Evolutionary conservation across 2,329 filamentous ascomycete species (phyloP), one percentile per base, ranked within the genome.

Genomic region (Capronia coronata): DNA sequence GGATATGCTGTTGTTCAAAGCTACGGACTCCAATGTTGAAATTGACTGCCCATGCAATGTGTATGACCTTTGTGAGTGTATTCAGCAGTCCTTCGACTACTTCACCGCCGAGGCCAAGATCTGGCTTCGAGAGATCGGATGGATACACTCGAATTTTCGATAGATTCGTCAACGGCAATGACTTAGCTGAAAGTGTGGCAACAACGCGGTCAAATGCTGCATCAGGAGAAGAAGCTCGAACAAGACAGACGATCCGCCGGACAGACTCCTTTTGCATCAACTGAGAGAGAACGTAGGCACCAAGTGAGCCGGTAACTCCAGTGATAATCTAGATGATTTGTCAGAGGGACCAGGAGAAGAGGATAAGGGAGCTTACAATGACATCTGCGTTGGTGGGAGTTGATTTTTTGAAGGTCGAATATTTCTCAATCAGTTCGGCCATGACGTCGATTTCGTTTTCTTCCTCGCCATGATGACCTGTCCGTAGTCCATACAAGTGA

Each of bases 1-100:
- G 44, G 22, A 55, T 52, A 21, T 52, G 54, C 23, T 74, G 74
- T 52, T 77, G 72, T 46, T 73, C 73, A 58, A 83, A 84, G 53
- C 74, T 78, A 40, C 64, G 65, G 0, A 84, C 67, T 4, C 73
- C 71, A 49, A 79, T 68, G 34, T 73, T 76, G 66, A 84, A 84
- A 63, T 84, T 83, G 22, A 84, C 81, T 1, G 76, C 71, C 81
- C 80, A 84, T 13, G 80, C 80, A 10, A 79, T 71, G 61, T 84
- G 80, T 45, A 86, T 74, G 16, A 87, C 68, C 2, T 71, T 63
- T 1, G 74, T 76, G 1, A 71, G 64, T 51, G 74, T 66, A 2
- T 56, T 54, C 1, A 67, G 66, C 1, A 82, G 59, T 3, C 62
- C 51, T 1, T 64, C 51, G 59, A 76, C 76, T 6, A 66, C 59